Conservation (phyloP, 352 stramenopile genomes). For the Globisporangium emineosum region DNA sequence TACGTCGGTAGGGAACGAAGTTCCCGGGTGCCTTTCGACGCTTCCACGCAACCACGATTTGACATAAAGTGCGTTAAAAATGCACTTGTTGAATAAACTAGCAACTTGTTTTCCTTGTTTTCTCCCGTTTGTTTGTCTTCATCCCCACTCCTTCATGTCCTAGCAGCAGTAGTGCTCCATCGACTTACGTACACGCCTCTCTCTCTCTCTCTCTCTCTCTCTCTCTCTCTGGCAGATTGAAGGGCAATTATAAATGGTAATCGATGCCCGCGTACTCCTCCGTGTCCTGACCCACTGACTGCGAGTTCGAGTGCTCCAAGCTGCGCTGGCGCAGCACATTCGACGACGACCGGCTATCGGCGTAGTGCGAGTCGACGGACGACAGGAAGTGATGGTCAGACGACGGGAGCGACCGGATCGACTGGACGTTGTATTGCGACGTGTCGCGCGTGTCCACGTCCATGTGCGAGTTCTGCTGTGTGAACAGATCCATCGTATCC, state of each 20-base stretch:
- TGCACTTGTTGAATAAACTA: too few relatives aligned
- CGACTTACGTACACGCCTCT: not conserved
- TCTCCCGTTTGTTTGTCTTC: not conserved
- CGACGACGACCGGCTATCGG: constrained; percentile 43
- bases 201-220: not conserved
- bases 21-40: too few relatives aligned
- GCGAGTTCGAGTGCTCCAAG: constrained; percentile 48
- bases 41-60: too few relatives aligned
- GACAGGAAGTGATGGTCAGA: constrained; percentile 63
- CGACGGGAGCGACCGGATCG: constrained; percentile 60
- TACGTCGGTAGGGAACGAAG: too few relatives aligned
- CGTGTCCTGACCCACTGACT: constrained; percentile 73
- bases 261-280: constrained; percentile 85
- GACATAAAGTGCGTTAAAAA: too few relatives aligned
- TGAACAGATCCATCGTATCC: constrained; percentile 52
- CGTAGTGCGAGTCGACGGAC: constrained; percentile 63
- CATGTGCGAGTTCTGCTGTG: constrained; percentile 88
- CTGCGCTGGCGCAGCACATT: constrained; percentile 52
- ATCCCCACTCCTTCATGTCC: too few relatives aligned
- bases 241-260: constrained; percentile 68
- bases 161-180: not conserved
- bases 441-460: constrained; percentile 71
- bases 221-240: too few relatives aligned
- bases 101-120: too few relatives aligned
- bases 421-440: constrained; percentile 59